Conservation (phyloP, 805 yeast genomes). For the Torulaspora maleeae region DNA sequence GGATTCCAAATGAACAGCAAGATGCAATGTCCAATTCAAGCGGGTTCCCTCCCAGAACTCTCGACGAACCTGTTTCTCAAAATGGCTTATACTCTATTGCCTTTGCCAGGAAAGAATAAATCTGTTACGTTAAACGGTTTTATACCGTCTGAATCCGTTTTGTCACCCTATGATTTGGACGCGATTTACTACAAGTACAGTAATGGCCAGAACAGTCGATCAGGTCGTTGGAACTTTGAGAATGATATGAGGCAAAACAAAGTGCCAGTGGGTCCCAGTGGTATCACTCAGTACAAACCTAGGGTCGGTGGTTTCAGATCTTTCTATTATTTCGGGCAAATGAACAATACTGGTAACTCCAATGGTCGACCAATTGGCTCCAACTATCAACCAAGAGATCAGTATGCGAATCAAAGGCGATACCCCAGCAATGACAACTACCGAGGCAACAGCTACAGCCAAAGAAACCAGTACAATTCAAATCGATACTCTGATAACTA, state of each 20-base stretch:
- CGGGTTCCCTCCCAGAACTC: slow-evolving; percentile 38
- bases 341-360: slow-evolving; percentile 9
- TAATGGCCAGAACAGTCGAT: slow-evolving; percentile 34
- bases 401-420: slow-evolving; percentile 1
- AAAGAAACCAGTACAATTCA: not conserved
- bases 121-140: slow-evolving; percentile 82
- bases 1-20: slow-evolving; percentile 34
- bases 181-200: slow-evolving; percentile 48
- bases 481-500: not conserved
- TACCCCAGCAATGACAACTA: not conserved
- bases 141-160: slow-evolving; percentile 54
- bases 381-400: not conserved
- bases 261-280: slow-evolving; percentile 46
- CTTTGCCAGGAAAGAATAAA: slow-evolving; percentile 46
- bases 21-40: slow-evolving; percentile 36
- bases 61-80: slow-evolving; percentile 41
- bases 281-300: slow-evolving; percentile 42
- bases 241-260: slow-evolving; percentile 39
- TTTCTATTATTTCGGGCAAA: slow-evolving; percentile 37
- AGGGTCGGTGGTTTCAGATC: slow-evolving; percentile 51
- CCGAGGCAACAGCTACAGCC: slow-evolving; percentile 1
- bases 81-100: slow-evolving; percentile 52
- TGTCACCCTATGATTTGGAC: slow-evolving; percentile 67
- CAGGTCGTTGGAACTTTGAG: slow-evolving; percentile 29
- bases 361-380: slow-evolving; percentile 1